phyloP scores from a whole-genome alignment of 108 stramenopile species.

The Conticribra weissflogii region DNA sequence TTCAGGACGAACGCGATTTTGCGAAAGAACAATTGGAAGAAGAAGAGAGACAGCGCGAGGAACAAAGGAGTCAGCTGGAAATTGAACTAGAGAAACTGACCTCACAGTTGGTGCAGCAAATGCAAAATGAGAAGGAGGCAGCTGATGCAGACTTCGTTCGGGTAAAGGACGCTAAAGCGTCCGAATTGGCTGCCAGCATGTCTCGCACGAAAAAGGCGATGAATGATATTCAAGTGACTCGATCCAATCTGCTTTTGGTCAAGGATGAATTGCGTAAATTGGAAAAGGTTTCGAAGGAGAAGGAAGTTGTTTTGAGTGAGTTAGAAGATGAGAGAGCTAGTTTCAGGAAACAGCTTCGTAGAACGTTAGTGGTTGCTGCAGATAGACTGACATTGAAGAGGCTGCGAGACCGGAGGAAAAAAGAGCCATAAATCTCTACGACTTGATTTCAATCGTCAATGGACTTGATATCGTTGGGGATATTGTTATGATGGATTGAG shows the following conservation, averaged over 20 bases:
- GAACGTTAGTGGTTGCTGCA: constrained; percentile 18
- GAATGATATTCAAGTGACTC: constrained; percentile 32
- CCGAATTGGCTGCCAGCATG: constrained; percentile 18
- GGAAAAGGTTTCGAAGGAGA: constrained; percentile 17
- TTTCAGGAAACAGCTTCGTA: constrained; percentile 33
- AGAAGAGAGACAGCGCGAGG: constrained; percentile 17
- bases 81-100: constrained; percentile 25
- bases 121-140: constrained; percentile 28
- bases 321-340: constrained; percentile 39
- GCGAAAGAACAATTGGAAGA: constrained; percentile 23
- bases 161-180: constrained; percentile 23
- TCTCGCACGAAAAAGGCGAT: constrained; percentile 17
- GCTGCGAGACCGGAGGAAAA: constrained; percentile 12
- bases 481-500: no score
- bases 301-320: constrained; percentile 9
- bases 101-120: constrained; percentile 15
- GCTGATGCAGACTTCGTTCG: constrained; percentile 20
- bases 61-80: constrained; percentile 17
- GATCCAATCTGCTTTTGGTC: constrained; percentile 22
- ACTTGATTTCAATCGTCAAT: no score
- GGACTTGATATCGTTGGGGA: no score
- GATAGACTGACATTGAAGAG: constrained; percentile 24
- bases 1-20: constrained; percentile 12
- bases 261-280: constrained; percentile 20
- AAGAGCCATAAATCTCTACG: background rate